Evolutionary conservation across 73 alveolate genomes (phyloP), one percentile per base, ranked within the genome.

Genomic region (Breviolum minutum): DNA sequence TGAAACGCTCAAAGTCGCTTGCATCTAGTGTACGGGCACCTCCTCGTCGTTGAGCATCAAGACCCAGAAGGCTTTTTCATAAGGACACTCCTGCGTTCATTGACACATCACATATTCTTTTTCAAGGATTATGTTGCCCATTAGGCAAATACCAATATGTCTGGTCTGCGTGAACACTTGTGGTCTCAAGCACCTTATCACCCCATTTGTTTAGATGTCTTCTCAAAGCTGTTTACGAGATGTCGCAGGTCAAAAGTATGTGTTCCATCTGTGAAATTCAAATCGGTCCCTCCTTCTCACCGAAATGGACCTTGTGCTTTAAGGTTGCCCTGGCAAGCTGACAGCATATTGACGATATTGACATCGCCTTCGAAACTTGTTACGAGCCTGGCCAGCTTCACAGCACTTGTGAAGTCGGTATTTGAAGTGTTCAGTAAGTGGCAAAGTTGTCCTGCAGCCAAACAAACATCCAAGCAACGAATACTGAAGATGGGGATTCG

Each of bases 321-420:
- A 74, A 61, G 17, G 62, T n/a, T 16, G 84, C 84, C 84, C 84
- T 74, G 62, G 27, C 80, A 70, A 17, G 8, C 9, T 7, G 16
- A 30, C 80, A 70, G 22, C n/a, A n/a, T n/a, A n/a, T n/a, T n/a
- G n/a, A n/a, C n/a, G n/a, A n/a, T n/a, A n/a, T n/a, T n/a, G n/a
- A n/a, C 17, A 70, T 7, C 80, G 22, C 30, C 13, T 17, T 70
- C 8, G 80, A 30, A 70, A 70, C 22, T 8, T 30, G 22, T 17
- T 70, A 30, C 22, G 8, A 17, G 84, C 84, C 84, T 74, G 26
- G 84, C 84, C 60, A 74, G 84, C 16, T 74, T 74, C 84, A 74
- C 84, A 17, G 84, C 84, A 61, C 84, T 74, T 48, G 84, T 74
- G 84, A 74, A 74, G 84, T 74, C 84, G 17, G 84, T 74, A 61